Conservation (phyloP, 768 basidiomycete species). For the Leccinum arenicola region DNA sequence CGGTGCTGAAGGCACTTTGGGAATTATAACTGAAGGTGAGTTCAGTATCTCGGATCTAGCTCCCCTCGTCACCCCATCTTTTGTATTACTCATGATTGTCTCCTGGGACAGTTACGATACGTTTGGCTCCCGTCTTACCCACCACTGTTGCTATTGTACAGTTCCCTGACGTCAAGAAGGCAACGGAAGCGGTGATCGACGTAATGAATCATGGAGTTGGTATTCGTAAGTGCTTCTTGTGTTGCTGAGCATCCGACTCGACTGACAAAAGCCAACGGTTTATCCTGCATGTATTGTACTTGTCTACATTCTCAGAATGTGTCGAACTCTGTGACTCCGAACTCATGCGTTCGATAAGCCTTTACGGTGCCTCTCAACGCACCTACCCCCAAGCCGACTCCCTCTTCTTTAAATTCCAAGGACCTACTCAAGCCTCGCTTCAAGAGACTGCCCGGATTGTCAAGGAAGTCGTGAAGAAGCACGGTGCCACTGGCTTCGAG, state of each 20-base stretch:
- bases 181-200: conserved; percentile 72
- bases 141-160: conserved; percentile 81
- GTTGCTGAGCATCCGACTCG: background rate
- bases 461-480: conserved; percentile 52
- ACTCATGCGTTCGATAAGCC: conserved; percentile 63
- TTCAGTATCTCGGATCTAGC: background rate
- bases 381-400: conserved; percentile 64
- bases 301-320: conserved; percentile 53
- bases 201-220: conserved; percentile 70
- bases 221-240: conserved; percentile 54
- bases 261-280: background rate
- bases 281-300: background rate
- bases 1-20: conserved; percentile 79
- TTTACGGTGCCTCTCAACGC: conserved; percentile 48
- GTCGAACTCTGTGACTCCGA: conserved; percentile 77
- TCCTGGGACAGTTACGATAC: conserved; percentile 58
- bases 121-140: conserved; percentile 77
- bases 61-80: background rate
- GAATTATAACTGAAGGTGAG: conserved; percentile 83
- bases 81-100: background rate
- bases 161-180: conserved; percentile 72
- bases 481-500: conserved; percentile 67
- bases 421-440: conserved; percentile 57
- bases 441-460: conserved; percentile 60
- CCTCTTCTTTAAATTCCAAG: conserved; percentile 88